phyloP scores from a whole-genome alignment of 768 basidiomycete species.

The Auriscalpium orientale region DNA sequence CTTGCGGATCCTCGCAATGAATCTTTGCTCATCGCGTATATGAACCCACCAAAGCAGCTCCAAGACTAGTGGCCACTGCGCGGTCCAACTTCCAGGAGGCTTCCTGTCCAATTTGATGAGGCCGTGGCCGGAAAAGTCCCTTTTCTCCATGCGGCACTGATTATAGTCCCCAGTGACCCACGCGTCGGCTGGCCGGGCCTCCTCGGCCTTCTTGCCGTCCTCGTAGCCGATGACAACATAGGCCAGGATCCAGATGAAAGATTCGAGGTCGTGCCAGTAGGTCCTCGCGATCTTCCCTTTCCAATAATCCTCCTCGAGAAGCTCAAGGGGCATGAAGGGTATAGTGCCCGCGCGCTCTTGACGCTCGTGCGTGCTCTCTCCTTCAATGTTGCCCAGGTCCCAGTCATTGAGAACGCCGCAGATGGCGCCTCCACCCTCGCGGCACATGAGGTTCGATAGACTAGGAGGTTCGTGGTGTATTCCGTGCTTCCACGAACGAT shows the following conservation, averaged over 20 bases:
- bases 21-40: no score
- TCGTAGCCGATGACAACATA: background rate
- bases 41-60: no score
- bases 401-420: slow-evolving; percentile 1
- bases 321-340: background rate
- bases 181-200: background rate
- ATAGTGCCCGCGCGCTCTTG: background rate
- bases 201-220: background rate
- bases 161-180: background rate
- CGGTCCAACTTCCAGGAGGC: no score
- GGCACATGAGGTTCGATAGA: background rate
- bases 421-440: background rate
- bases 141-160: background rate
- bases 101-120: no score
- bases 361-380: no score
- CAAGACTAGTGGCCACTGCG: no score
- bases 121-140: background rate
- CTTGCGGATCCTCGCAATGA: no score
- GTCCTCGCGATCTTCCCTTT: background rate
- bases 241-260: background rate
- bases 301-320: background rate
- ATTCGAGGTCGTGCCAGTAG: slow-evolving; percentile 1
- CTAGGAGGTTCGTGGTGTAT: background rate
- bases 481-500: background rate
- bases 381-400: background rate